Percentiles rank a stretch among this genome's conserved stretches.
Conservation (phyloP, 1,284 basidiomycete species). For the Ustilago loliicola region DNA sequence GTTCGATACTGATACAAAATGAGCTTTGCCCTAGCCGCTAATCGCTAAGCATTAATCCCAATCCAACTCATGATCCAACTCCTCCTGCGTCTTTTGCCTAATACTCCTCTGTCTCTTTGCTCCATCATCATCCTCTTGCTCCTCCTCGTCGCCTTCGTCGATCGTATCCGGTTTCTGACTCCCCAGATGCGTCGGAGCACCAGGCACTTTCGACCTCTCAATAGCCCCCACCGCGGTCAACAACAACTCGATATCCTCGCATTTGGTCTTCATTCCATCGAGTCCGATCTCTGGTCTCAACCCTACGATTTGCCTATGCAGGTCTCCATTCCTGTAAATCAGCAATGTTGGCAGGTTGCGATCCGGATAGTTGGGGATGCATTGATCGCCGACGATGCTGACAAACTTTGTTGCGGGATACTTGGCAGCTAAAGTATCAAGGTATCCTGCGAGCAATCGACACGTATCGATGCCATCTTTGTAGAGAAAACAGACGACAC, state of each 20-base stretch:
- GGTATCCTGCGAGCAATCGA: constrained; percentile 80
- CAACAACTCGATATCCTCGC: constrained; percentile 74
- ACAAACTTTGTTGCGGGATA: constrained; percentile 95
- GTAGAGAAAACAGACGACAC: constrained; percentile 88
- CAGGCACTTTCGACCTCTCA: constrained; percentile 52
- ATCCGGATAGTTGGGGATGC: constrained; percentile 95
- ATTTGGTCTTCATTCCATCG: constrained; percentile 79
- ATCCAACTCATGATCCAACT: constrained; percentile 67
- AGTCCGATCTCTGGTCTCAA: constrained; percentile 76
- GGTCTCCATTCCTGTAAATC: constrained; percentile 90
- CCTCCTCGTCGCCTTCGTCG: constrained; percentile 31
- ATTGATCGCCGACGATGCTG: constrained; percentile 91
- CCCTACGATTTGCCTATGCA: constrained; percentile 85
- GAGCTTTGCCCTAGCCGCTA: no score
- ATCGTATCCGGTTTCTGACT: constrained; percentile 29
- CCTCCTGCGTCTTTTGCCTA: constrained; percentile 59
- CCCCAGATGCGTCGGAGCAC: constrained; percentile 33
- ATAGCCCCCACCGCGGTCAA: constrained; percentile 66
- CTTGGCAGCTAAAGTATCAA: constrained; percentile 81
- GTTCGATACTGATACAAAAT: no score
- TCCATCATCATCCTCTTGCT: constrained; percentile 32
- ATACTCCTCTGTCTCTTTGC: constrained; percentile 29
- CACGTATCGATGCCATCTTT: constrained; percentile 79
- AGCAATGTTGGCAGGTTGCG: constrained; percentile 90
- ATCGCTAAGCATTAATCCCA: no score